A percentile compares a stretch with the other conserved stretches of the same genome.
Conservation (phyloP, 306 rosid genomes). For the Cicer pinnatifidum region DNA sequence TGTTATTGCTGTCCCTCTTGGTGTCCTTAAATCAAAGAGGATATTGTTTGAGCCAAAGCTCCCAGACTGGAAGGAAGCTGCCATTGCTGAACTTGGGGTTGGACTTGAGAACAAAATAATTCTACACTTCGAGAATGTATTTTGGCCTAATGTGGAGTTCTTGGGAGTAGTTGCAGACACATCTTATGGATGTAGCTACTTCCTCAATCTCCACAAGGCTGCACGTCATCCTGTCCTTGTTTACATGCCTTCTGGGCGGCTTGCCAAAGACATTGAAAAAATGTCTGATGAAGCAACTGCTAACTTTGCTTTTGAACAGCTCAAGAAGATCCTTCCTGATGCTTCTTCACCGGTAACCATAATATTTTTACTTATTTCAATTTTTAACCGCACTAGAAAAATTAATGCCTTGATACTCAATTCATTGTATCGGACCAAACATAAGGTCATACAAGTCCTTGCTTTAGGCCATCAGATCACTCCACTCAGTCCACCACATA, state of each 20-base stretch:
- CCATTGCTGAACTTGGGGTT: conserved; percentile 86
- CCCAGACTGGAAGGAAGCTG: conserved; percentile 96
- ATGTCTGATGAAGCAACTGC: conserved; percentile 99
- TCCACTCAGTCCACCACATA: background rate
- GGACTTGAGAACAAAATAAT: conserved; percentile 92
- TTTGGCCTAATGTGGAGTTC: conserved; percentile 99
- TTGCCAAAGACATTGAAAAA: conserved; percentile 96
- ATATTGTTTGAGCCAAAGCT: conserved; percentile 89
- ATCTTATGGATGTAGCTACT: conserved; percentile 93
- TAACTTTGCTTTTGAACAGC: conserved; percentile 75
- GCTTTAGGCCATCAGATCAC: background rate
- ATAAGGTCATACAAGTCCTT: background rate
- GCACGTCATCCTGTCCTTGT: conserved; percentile 90
- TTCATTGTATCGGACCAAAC: background rate
- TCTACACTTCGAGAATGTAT: conserved; percentile 84
- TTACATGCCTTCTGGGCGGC: conserved; percentile 98
- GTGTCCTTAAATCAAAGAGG: conserved; percentile 80
- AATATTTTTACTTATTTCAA: background rate
- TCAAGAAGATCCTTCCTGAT: conserved; percentile 87
- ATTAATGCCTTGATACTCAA: background rate
- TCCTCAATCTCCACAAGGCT: conserved; percentile 98
- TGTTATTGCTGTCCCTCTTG: conserved; percentile 83
- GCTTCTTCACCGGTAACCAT: conserved; percentile 82
- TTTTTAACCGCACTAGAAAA: background rate
- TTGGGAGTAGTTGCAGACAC: conserved; percentile 97